Percentiles rank a stretch among this genome's conserved stretches.
Evolutionary conservation across 2,329 filamentous ascomycete genomes (phyloP).

Genomic region (Exophiala alcalophila): DNA sequence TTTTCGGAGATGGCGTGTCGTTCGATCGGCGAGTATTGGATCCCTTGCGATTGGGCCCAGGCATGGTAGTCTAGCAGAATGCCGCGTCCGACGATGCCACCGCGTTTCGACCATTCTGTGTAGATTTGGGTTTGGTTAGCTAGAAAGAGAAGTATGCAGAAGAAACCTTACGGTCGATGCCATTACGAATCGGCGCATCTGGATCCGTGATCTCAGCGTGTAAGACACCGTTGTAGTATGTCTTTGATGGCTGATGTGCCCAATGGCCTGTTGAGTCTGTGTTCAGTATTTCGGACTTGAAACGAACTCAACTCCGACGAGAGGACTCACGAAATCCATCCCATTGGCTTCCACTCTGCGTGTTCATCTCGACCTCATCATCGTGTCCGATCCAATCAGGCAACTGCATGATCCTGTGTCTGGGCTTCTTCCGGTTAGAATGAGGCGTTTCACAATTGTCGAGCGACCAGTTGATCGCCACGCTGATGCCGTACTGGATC

Average conservation of each 20-base stretch:
- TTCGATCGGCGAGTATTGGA: conserved; percentile 52
- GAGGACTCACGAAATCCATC: conserved; percentile 43
- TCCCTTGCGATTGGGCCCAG: conserved; percentile 51
- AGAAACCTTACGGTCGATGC: conserved; percentile 14
- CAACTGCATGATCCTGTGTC: conserved; percentile 52
- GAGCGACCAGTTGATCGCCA: conserved; percentile 55
- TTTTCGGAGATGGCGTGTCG: conserved; percentile 55
- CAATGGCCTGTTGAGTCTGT: conserved; percentile 42
- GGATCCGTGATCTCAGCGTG: conserved; percentile 15
- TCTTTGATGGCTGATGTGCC: conserved; percentile 36
- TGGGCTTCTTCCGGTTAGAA: conserved; percentile 49
- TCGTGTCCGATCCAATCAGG: conserved; percentile 40
- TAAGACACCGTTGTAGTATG: conserved; percentile 19
- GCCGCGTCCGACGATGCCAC: conserved; percentile 42
- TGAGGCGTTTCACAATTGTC: conserved; percentile 52
- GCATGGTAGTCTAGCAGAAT: conserved; percentile 43
- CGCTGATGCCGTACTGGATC: conserved; percentile 55
- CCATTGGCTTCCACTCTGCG: conserved; percentile 50
- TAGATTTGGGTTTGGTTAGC: conserved; percentile 39
- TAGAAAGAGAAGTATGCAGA: conserved; percentile 24
- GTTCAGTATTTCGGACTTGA: no score
- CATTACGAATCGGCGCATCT: conserved; percentile 8
- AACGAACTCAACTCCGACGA: not conserved
- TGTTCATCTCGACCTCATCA: conserved; percentile 48
- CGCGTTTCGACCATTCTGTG: conserved; percentile 41